These are phyloP conservation scores for Oryza longistaminata DNA, from an alignment of 176 grass and related monocot genomes.

Conservation along the genomic window DNA sequence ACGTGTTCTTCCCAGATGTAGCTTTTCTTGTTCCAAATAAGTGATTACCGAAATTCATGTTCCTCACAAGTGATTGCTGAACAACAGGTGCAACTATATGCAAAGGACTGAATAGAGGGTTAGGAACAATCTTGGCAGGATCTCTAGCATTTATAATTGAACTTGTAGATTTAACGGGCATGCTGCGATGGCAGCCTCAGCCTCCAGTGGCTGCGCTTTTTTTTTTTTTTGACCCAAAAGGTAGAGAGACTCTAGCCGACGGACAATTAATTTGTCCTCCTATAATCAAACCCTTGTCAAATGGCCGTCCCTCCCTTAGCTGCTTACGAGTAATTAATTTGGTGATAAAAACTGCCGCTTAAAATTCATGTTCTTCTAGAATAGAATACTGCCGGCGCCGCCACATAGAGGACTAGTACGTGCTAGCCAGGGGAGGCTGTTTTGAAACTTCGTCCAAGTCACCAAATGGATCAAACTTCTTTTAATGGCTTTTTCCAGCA, in stretches of 20 bases:
- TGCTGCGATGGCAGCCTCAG: background rate
- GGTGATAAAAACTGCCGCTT: background rate
- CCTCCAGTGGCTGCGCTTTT: background rate
- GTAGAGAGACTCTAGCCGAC: no score
- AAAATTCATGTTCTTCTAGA: background rate
- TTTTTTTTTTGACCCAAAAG: no score
- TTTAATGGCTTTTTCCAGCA: no score
- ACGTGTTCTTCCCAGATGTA: background rate
- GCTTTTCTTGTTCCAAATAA: background rate
- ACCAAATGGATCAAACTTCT: no score
- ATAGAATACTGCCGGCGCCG: background rate
- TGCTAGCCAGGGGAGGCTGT: no score
- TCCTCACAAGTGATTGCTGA: background rate
- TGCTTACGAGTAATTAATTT: no score
- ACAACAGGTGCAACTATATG: constrained; percentile 76
- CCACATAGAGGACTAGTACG: no score
- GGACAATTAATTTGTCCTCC: no score
- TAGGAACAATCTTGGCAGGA: constrained; percentile 75
- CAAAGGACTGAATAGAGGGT: constrained; percentile 95
- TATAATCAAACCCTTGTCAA: no score
- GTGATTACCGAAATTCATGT: background rate
- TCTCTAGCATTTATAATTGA: constrained; percentile 89
- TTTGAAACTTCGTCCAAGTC: no score
- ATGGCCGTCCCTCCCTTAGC: no score
- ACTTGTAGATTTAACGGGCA: constrained; percentile 25